Evolutionary conservation across 2,329 filamentous ascomycete genomes (phyloP).

Genomic region (Dactylonectria macrodidyma): DNA sequence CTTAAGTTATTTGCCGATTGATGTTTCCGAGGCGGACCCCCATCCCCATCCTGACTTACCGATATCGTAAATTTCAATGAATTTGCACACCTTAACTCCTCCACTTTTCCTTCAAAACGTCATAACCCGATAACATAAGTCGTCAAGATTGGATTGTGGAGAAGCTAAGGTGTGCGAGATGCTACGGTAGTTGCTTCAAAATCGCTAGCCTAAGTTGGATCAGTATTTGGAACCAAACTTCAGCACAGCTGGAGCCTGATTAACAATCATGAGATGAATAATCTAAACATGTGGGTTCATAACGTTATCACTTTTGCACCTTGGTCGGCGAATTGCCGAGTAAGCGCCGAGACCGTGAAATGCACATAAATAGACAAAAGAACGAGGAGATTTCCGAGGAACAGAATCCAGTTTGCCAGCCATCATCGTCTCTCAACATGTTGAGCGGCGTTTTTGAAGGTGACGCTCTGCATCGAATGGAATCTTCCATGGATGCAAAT

Average conservation of each 20-base stretch:
- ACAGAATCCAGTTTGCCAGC: neutral
- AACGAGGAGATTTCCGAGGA: neutral
- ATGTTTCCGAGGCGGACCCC: neutral
- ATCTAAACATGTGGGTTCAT: neutral
- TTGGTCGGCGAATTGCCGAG: neutral
- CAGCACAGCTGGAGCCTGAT: neutral
- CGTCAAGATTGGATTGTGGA: neutral
- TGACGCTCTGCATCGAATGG: constrained; percentile 51
- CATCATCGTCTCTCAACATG: constrained; percentile 44
- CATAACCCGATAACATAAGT: neutral
- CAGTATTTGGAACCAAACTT: neutral
- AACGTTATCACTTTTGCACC: neutral
- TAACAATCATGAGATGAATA: neutral
- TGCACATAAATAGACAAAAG: neutral
- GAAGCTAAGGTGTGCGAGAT: neutral
- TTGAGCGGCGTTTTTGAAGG: constrained; percentile 51
- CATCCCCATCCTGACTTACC: neutral
- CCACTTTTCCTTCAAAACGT: neutral
- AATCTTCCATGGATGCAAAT: constrained; percentile 42
- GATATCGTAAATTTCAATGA: neutral
- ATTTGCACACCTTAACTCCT: neutral
- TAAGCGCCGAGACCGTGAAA: neutral
- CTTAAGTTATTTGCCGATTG: neutral
- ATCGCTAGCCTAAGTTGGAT: neutral
- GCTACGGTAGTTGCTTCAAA: neutral